phyloP scores from a whole-genome alignment of 192 early-diverging fungal species.

The Bifiguratus adelaidae region DNA sequence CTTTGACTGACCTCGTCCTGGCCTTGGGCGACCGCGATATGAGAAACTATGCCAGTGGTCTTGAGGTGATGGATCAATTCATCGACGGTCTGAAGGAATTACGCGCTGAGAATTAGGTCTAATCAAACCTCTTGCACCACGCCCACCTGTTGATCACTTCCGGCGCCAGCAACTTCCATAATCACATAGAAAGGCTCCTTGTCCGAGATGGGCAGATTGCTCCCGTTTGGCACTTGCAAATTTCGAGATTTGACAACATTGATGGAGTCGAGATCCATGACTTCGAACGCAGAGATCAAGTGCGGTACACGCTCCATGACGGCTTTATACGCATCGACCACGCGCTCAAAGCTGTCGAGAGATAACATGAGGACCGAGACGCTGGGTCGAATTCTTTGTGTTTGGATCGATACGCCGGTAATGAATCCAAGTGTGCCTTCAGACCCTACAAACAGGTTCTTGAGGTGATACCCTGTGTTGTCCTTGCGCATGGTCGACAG shows the following conservation, averaged over 20 bases:
- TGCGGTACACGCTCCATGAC: slow-evolving; percentile 73
- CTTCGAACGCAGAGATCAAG: slow-evolving; percentile 90
- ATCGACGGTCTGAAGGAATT: slow-evolving; percentile 39
- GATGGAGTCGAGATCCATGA: slow-evolving; percentile 72
- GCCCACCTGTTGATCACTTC: slow-evolving; percentile 79
- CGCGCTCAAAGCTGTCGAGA: slow-evolving; percentile 55
- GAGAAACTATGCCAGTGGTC: slow-evolving; percentile 50
- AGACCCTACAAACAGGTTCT: slow-evolving; percentile 93
- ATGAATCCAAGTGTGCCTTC: slow-evolving; percentile 92
- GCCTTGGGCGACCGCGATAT: slow-evolving; percentile 79
- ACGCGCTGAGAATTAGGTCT: not conserved
- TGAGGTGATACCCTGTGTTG: slow-evolving; percentile 91
- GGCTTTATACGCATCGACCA: slow-evolving; percentile 58
- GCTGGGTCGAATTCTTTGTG: slow-evolving; percentile 39
- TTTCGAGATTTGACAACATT: too few species aligned
- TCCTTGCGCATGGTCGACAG: slow-evolving; percentile 81
- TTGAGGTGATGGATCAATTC: slow-evolving; percentile 60
- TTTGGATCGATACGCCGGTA: slow-evolving; percentile 77
- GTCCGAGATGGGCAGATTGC: slow-evolving; percentile 39
- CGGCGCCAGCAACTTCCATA: slow-evolving; percentile 82
- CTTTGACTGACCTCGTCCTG: slow-evolving; percentile 43
- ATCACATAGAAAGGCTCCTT: slow-evolving; percentile 78
- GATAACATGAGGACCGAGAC: slow-evolving; percentile 68
- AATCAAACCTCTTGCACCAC: slow-evolving; percentile 18
- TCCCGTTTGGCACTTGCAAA: slow-evolving; percentile 22